A percentile compares a stretch with the other conserved stretches of the same genome.
Evolutionary conservation across 768 basidiomycete genomes (phyloP).

Genomic region (Artomyces pyxidatus): DNA sequence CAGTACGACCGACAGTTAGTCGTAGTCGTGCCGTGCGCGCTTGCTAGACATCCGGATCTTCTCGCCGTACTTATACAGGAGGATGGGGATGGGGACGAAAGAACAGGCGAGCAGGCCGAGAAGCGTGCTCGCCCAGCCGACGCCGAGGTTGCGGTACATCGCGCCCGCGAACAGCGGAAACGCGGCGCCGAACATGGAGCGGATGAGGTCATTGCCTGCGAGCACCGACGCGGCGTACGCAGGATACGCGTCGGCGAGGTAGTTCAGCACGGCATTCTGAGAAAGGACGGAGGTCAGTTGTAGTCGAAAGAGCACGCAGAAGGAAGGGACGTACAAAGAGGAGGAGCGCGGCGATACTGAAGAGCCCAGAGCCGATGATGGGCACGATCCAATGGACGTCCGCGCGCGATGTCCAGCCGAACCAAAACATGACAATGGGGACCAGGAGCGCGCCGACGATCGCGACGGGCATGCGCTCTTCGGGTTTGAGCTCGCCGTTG

Average conservation of each 20-base stretch:
- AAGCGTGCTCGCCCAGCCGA: conserved; percentile 21
- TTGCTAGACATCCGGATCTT: conserved; percentile 13
- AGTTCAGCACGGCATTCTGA: conserved; percentile 20
- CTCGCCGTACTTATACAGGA: conserved; percentile 12
- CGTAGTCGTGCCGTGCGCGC: conserved; percentile 15
- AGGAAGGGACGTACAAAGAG: conserved; percentile 21
- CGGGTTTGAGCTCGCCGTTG: conserved; percentile 17
- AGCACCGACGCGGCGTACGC: conserved; percentile 25
- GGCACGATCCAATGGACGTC: conserved; percentile 29
- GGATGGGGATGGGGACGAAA: conserved; percentile 19
- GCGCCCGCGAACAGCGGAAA: conserved; percentile 17
- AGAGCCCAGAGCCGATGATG: conserved; percentile 26
- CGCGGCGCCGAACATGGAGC: conserved; percentile 18
- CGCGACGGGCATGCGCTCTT: conserved; percentile 26
- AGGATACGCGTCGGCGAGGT: conserved; percentile 26
- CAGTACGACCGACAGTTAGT: no score
- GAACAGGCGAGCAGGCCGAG: conserved; percentile 21
- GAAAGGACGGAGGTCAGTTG: background rate
- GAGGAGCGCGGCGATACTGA: conserved; percentile 25
- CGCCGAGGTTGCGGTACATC: conserved; percentile 19
- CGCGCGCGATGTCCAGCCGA: conserved; percentile 25
- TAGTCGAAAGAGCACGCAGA: conserved; percentile 12
- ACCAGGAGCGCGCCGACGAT: conserved; percentile 26
- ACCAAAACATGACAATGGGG: conserved; percentile 27
- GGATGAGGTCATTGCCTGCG: conserved; percentile 28